Base-by-base conservation (phyloP, 371 early-diverging fungal genomes). In the Ordospora colligata region DNA sequence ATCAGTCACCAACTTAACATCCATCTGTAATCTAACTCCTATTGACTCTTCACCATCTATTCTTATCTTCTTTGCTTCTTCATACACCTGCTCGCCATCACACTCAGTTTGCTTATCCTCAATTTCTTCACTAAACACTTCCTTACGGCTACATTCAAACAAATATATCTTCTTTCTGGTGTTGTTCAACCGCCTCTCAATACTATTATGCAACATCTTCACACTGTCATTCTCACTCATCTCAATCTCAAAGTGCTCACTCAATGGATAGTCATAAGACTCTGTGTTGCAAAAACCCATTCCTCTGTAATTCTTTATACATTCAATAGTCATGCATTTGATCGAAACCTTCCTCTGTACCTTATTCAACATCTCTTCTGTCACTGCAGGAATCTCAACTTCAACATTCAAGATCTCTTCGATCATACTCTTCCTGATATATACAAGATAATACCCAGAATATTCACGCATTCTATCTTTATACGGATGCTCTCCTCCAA, bases 401-500 rank as follows among this genome's bases (percentile, higher is more conserved):
- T 73, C 64, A 0, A 3, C 27, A 43, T 53, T 52, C 37, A 69
- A 45, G 1, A 69, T 40, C 25, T 49, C 19, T 23, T 32, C 19
- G 1, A 22, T 8, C 54, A 49, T 37, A 32, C 67, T 42, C 21
- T 79, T 69, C 25, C 65, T 79, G 14, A 78, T 21, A 72, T 85
- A 85, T 12, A 82, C 77, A 32, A 85, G 71, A 50, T 75, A 81
- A 54, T 85, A 85, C 9, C 81, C 83, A 66, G 76, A 77, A 49
- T 73, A 75, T 27, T 53, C 53, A 54, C 78, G 80, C 32, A 40
- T 40, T 49, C 53, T 75, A 11, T 79, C 76, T 19, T 75, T 78
- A 58, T 80, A 72, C 42, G 69, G 68, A 69, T 85, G 74, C 49
- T 46, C 47, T 21, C 85, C 85, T 27, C 99, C 99, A 85, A 87